Percentiles rank a stretch among this genome's conserved stretches.
Conservation (phyloP, 306 rosid genomes). For the Quercus gilva region DNA sequence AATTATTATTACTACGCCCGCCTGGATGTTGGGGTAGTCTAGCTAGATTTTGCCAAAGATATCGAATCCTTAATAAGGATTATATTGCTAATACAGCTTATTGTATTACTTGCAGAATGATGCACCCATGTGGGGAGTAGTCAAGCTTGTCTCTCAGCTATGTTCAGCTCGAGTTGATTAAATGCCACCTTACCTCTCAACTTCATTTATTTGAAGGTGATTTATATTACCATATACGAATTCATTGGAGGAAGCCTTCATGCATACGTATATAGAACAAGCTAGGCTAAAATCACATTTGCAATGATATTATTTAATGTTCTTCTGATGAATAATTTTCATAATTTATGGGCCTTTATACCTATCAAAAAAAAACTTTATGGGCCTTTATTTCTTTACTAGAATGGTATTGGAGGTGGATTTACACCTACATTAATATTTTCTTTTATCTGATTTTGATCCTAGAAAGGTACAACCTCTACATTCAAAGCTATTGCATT, state of each 20-base stretch:
- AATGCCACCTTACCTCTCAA: background rate
- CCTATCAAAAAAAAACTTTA: too few relatives aligned
- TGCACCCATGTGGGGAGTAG: conserved; percentile 77
- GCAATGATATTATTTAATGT: background rate
- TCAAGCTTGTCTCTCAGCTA: conserved; percentile 62
- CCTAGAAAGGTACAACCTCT: background rate
- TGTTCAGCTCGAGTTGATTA: conserved; percentile 40
- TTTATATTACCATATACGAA: background rate
- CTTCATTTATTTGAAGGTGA: conserved; percentile 10
- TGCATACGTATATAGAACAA: background rate
- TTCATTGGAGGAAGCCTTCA: background rate
- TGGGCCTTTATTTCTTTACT: background rate
- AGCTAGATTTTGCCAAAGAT: background rate
- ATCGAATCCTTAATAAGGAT: background rate
- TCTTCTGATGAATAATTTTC: background rate
- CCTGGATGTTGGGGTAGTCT: background rate
- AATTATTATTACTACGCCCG: background rate
- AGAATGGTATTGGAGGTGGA: background rate
- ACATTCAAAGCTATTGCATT: background rate
- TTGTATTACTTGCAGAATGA: conserved; percentile 74
- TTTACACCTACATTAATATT: background rate
- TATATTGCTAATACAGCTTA: conserved; percentile 10
- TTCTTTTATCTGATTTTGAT: background rate
- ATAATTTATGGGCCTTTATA: background rate
- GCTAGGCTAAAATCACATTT: background rate